These are phyloP conservation scores for Hypoxylon sp. DNA, from an alignment of 2,329 filamentous ascomycete species.

Conservation along the genomic window DNA sequence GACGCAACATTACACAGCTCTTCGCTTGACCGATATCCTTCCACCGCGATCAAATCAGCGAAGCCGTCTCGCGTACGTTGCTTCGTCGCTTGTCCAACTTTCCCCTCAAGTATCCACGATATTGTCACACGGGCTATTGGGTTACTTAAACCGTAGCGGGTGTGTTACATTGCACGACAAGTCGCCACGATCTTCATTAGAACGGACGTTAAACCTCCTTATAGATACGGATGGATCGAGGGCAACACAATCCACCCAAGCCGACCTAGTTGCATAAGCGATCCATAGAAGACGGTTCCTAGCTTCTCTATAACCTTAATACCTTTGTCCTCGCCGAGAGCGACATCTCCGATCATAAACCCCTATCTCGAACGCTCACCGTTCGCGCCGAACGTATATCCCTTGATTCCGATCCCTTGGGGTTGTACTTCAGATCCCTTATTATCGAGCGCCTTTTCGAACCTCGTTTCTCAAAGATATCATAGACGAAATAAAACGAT, in stretches of 20 bases:
- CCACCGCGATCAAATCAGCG: constrained; percentile 34
- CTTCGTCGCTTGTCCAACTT: constrained; percentile 36
- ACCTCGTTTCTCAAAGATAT: constrained; percentile 59
- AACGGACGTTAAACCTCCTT: constrained; percentile 32
- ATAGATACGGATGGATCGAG: constrained; percentile 34
- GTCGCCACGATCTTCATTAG: constrained; percentile 27
- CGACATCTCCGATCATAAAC: constrained; percentile 20
- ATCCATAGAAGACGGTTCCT: constrained; percentile 27
- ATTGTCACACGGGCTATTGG: constrained; percentile 22
- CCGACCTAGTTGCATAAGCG: constrained; percentile 14
- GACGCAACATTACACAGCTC: constrained; percentile 39
- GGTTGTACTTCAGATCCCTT: constrained; percentile 67
- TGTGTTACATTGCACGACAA: constrained; percentile 39
- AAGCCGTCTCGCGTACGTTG: constrained; percentile 32
- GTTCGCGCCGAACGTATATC: constrained; percentile 33
- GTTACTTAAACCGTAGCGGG: constrained; percentile 26
- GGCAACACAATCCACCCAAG: constrained; percentile 25
- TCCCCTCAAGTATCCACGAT: constrained; percentile 18
- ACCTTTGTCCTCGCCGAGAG: constrained; percentile 27
- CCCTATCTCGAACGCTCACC: constrained; percentile 14
- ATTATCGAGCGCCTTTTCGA: constrained; percentile 71
- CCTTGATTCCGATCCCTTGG: constrained; percentile 52
- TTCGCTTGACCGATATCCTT: constrained; percentile 31
- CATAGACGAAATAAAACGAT: constrained; percentile 52
- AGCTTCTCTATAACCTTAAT: constrained; percentile 27